Evolutionary conservation across 208 protist genomes (phyloP), one percentile per base, ranked within the genome.

Genomic region (Trypanosoma platydactyli): DNA sequence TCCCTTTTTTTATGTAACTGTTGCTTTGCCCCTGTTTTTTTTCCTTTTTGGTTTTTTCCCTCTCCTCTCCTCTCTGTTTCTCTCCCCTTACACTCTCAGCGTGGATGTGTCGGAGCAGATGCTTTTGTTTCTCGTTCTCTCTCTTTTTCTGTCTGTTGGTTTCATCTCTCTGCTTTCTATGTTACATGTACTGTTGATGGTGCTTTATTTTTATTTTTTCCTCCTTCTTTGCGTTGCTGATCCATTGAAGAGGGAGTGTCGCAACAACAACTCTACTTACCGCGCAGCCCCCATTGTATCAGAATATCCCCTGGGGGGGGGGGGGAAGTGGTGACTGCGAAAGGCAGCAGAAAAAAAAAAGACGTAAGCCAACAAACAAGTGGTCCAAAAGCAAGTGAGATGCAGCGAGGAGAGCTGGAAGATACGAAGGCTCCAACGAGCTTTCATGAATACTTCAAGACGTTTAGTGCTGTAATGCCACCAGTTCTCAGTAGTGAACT

Each of bases 381-480:
- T 44, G 25, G 12, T 45, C 15, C 42, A 64, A 25, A 55, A n/a
- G n/a, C n/a, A n/a, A n/a, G 6, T 20, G 49, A 48, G 13, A 16
- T 5, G 16, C 15, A 12, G 7, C 4, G 24, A 48, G 45, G n/a
- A 22, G 63, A 42, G 29, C 62, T 70, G 64, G 20, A n/a, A 38
- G 64, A 70, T 33, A 18, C 22, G 5, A 30, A 1, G 0, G 29
- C 24, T 5, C 3, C 45, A 15, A 13, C 52, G 1, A 15, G 25
- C 35, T 1, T 55, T 25, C 54, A 66, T n/a, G 73, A 64, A 22
- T 84, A 69, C 18, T 68, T 66, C 0, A 35, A 64, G 6, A 51
- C 74, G 7, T 92, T 82, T 53, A 73, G 73, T 49, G 59, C 76
- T 15, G 82, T 80, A 9, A 92, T 92, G 83, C 83, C 86, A 18